Percentiles rank a stretch among this genome's conserved stretches.
phyloP scores from a whole-genome alignment of 2,329 filamentous ascomycete genomes.

The Rhexocercosporidium sp. region DNA sequence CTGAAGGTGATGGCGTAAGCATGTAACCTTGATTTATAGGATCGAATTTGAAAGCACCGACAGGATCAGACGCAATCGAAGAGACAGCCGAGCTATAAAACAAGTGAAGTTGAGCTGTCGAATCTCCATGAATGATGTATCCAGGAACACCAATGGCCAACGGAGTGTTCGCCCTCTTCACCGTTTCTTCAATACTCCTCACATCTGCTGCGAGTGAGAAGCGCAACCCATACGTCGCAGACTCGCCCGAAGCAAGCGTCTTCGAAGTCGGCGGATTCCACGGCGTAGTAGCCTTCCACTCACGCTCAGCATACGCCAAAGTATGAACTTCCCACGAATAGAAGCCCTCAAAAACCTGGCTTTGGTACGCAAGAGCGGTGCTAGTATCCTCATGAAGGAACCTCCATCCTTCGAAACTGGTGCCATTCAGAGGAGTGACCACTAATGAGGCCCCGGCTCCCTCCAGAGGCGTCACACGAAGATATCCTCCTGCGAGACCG shows the following conservation, averaged over 20 bases:
- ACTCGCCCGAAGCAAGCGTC: conserved; percentile 50
- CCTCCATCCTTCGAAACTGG: conserved; percentile 60
- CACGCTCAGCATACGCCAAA: conserved; percentile 59
- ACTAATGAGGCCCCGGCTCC: conserved; percentile 59
- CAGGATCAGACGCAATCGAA: conserved; percentile 48
- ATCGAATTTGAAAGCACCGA: conserved; percentile 45
- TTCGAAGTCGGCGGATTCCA: conserved; percentile 61
- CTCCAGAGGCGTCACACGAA: conserved; percentile 57
- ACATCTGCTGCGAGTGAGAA: conserved; percentile 56
- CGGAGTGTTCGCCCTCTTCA: conserved; percentile 51
- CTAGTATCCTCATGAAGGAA: conserved; percentile 53
- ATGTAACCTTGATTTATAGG: conserved; percentile 45
- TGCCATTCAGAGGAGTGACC: conserved; percentile 57
- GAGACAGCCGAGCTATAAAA: conserved; percentile 47
- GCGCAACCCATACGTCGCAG: conserved; percentile 54
- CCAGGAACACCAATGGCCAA: conserved; percentile 59
- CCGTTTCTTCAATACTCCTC: conserved; percentile 52
- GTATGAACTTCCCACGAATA: conserved; percentile 65
- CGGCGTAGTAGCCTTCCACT: conserved; percentile 56
- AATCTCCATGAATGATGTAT: conserved; percentile 56
- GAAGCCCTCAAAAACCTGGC: conserved; percentile 63
- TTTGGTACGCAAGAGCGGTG: conserved; percentile 50
- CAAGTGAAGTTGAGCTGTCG: conserved; percentile 52
- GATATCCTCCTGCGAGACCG: conserved; percentile 62
- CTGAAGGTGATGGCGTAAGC: conserved; percentile 48